phyloP scores from a whole-genome alignment of 2,329 filamentous ascomycete species.

The Trichophyton simii region DNA sequence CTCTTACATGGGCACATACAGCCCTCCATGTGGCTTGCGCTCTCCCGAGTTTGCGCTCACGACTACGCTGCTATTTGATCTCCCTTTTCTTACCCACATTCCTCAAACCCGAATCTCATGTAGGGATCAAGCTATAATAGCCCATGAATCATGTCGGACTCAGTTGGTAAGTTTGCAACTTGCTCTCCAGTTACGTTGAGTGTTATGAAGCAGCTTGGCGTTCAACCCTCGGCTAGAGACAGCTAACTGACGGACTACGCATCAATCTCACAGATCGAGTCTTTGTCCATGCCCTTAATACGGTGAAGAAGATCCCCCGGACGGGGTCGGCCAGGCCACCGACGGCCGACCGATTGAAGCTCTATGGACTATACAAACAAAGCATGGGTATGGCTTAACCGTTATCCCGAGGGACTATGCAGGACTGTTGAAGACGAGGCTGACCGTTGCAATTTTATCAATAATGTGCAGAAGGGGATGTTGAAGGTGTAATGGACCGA shows the following conservation, averaged over 20 bases:
- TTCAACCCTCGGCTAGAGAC: not conserved
- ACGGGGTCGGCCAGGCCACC: slow-evolving; percentile 84
- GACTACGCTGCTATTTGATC: not conserved
- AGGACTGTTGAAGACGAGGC: not conserved
- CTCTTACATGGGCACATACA: not conserved
- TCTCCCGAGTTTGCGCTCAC: not conserved
- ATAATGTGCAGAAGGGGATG: slow-evolving; percentile 60
- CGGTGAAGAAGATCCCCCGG: slow-evolving; percentile 92
- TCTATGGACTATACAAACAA: slow-evolving; percentile 98
- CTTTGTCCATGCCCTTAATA: slow-evolving; percentile 97
- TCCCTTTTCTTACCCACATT: not conserved
- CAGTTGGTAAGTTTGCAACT: slow-evolving; percentile 29
- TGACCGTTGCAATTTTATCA: slow-evolving; percentile 13
- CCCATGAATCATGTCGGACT: slow-evolving; percentile 32
- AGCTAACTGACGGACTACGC: not conserved
- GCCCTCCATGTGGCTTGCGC: not conserved
- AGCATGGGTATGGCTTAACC: slow-evolving; percentile 57
- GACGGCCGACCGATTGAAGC: slow-evolving; percentile 66
- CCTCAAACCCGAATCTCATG: slow-evolving; percentile 1
- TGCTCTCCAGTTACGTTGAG: slow-evolving; percentile 84
- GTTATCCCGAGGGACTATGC: not conserved
- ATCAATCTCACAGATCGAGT: slow-evolving; percentile 59
- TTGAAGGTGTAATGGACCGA: slow-evolving; percentile 83
- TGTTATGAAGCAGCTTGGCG: not conserved
- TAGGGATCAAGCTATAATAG: not conserved